A percentile compares a stretch with the other conserved stretches of the same genome.
These are phyloP conservation scores for Malassezia obtusa DNA, from an alignment of 1,284 basidiomycete genomes.

Conservation along the genomic window DNA sequence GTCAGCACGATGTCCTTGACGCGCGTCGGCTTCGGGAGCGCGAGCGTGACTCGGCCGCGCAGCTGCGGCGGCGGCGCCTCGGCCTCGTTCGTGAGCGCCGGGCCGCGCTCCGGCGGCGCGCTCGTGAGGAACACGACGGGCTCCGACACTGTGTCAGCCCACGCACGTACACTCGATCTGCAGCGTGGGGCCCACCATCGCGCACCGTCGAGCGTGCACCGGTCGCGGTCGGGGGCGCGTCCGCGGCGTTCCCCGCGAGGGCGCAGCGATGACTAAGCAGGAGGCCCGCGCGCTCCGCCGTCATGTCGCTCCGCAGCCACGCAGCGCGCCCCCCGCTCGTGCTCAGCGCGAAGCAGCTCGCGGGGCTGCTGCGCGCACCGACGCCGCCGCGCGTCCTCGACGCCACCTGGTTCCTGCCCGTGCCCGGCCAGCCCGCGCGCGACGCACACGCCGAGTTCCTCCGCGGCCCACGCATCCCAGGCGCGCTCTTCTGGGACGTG, in stretches of 20 bases:
- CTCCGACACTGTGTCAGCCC: constrained; percentile 18
- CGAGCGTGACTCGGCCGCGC: constrained; percentile 74
- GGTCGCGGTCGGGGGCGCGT: neutral
- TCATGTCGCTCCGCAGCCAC: constrained; percentile 3
- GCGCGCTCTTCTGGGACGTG: constrained; percentile 69
- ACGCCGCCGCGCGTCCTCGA: constrained; percentile 51
- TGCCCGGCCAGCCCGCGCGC: constrained; percentile 52
- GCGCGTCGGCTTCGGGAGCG: constrained; percentile 69
- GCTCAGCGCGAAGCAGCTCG: constrained; percentile 10
- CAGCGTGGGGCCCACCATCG: constrained; percentile 7
- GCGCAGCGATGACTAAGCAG: neutral
- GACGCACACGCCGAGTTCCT: constrained; percentile 60
- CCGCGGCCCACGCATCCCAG: constrained; percentile 59
- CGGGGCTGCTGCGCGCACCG: constrained; percentile 13
- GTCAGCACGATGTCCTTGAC: constrained; percentile 75
- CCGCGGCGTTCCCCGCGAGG: neutral
- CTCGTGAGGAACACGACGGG: constrained; percentile 40
- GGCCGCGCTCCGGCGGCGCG: neutral
- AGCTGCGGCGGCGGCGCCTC: constrained; percentile 65
- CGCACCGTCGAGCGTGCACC: neutral
- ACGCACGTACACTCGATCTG: constrained; percentile 2
- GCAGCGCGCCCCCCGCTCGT: constrained; percentile 10
- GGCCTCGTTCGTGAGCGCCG: constrained; percentile 22
- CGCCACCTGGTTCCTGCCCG: constrained; percentile 73
- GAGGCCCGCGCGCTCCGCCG: neutral